Evolutionary conservation across 495 filamentous ascomycete species (phyloP).

Genomic region (Annulohypoxylon nitens): DNA sequence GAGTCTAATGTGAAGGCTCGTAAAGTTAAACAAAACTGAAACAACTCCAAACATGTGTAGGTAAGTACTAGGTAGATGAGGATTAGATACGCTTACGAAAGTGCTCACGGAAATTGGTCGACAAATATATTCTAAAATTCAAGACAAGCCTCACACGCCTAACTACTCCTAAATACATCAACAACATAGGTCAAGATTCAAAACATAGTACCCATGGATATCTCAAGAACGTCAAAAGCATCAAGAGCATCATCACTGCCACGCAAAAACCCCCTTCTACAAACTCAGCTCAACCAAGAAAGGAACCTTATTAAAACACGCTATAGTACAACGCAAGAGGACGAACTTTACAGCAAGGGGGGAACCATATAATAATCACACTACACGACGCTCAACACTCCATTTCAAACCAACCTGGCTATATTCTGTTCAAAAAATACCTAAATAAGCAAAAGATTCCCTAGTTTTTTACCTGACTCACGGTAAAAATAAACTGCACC

Average conservation of each 20-base stretch:
- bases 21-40: background rate
- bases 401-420: constrained; percentile 29
- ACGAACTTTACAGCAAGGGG: constrained; percentile 1
- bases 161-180: background rate
- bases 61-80: background rate
- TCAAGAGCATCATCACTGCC: background rate
- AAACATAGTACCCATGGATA: background rate
- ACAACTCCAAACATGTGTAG: background rate
- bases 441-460: constrained; percentile 34
- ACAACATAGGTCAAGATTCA: background rate
- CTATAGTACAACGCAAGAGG: constrained; percentile 18
- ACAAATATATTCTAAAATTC: background rate
- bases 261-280: background rate
- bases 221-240: background rate
- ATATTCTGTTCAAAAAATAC: constrained; percentile 35
- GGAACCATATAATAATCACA: constrained; percentile 14
- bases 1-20: background rate
- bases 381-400: background rate
- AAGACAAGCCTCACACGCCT: background rate
- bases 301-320: constrained; percentile 26
- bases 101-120: background rate
- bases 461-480: constrained; percentile 32
- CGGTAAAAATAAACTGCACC: constrained; percentile 38
- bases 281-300: background rate
- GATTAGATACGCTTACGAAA: background rate